phyloP scores from a whole-genome alignment of 2,329 filamentous ascomycete genomes.

The Phaeosphaeriaceae sp. region DNA sequence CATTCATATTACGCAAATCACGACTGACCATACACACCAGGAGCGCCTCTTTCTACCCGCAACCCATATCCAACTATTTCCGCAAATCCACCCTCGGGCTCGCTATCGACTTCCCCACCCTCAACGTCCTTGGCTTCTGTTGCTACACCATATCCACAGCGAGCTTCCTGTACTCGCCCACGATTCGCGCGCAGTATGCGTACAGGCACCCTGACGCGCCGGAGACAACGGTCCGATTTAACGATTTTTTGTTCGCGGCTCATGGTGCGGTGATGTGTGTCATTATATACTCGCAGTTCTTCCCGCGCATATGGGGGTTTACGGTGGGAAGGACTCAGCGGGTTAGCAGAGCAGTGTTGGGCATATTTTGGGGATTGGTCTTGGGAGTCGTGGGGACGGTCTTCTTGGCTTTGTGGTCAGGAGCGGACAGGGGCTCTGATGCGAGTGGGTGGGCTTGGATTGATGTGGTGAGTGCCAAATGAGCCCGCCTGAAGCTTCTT shows the following conservation, averaged over 20 bases:
- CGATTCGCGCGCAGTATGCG: constrained; percentile 83
- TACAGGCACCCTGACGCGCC: constrained; percentile 74
- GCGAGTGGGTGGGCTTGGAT: constrained; percentile 67
- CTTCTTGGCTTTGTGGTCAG: constrained; percentile 52
- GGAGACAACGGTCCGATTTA: constrained; percentile 83
- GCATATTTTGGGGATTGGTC: constrained; percentile 73
- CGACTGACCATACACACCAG: constrained; percentile 45
- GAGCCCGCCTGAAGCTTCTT: too few species aligned
- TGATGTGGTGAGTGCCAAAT: constrained; percentile 68
- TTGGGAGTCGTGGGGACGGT: constrained; percentile 60
- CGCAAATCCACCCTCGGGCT: constrained; percentile 82
- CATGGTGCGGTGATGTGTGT: constrained; percentile 78
- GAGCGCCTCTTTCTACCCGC: constrained; percentile 93
- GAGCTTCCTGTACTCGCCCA: constrained; percentile 78
- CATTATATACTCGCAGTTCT: constrained; percentile 80
- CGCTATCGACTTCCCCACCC: constrained; percentile 84
- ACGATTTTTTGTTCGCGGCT: constrained; percentile 86
- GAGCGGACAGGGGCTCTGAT: constrained; percentile 54
- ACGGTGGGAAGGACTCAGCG: constrained; percentile 62
- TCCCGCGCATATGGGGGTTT: constrained; percentile 77
- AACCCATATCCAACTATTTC: constrained; percentile 79
- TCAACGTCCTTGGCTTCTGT: constrained; percentile 75
- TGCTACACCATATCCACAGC: constrained; percentile 78
- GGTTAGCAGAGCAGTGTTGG: constrained; percentile 68
- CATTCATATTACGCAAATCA: too few species aligned